Percentiles rank a stretch among this genome's conserved stretches.
These are phyloP conservation scores for Paraleonurus japonicus DNA, from an alignment of 257 asterid genomes.

Conservation along the genomic window DNA sequence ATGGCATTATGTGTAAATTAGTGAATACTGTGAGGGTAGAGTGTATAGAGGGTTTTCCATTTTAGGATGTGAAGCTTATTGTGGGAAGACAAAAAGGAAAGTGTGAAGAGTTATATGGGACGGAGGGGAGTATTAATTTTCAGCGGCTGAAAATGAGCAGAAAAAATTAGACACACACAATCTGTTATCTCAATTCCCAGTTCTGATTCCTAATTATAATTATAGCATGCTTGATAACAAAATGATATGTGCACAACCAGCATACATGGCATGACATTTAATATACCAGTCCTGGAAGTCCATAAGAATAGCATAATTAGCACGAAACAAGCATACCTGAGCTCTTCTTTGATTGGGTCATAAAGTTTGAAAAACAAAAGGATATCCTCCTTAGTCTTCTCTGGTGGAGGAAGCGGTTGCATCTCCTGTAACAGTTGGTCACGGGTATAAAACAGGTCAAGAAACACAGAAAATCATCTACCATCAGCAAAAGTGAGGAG, in stretches of 20 bases:
- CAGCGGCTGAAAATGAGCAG: background rate
- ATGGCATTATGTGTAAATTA: too few relatives aligned
- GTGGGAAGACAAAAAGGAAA: too few relatives aligned
- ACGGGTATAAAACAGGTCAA: constrained; percentile 6
- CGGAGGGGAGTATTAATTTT: too few relatives aligned
- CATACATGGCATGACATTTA: constrained; percentile 3
- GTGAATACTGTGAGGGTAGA: too few relatives aligned
- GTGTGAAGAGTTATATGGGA: too few relatives aligned
- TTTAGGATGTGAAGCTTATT: too few relatives aligned
- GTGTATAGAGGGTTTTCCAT: too few relatives aligned
- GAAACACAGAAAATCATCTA: constrained; percentile 12
- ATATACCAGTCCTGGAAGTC: background rate
- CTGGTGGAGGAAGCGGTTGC: constrained; percentile 58
- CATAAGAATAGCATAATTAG: constrained; percentile 16
- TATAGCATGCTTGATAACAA: constrained; percentile 5
- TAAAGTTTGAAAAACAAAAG: constrained; percentile 72
- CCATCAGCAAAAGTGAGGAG: constrained; percentile 16
- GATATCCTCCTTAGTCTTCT: constrained; percentile 68
- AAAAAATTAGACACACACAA: constrained; percentile 1
- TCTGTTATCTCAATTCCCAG: background rate
- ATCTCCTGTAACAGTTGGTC: constrained; percentile 45
- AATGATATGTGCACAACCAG: background rate
- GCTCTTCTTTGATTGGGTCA: constrained; percentile 69
- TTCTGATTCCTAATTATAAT: background rate
- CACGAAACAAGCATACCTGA: constrained; percentile 39